phyloP scores from a whole-genome alignment of 2,329 filamentous ascomycete species.

The Thermothelomyces thermophilus region DNA sequence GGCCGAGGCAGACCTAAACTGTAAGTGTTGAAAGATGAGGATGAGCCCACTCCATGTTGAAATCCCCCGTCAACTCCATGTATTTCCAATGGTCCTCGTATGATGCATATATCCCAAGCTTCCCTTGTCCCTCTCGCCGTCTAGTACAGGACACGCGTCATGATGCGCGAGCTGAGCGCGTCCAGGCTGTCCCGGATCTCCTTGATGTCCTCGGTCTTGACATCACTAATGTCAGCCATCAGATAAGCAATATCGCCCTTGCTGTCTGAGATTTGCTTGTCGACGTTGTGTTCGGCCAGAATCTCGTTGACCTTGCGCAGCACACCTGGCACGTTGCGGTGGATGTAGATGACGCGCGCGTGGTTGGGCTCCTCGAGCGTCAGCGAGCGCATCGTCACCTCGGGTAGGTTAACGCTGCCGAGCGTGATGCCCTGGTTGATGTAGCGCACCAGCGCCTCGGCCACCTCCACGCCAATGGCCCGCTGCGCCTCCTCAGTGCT shows the following conservation, averaged over 20 bases:
- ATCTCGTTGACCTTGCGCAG: constrained; percentile 93
- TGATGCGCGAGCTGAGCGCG: constrained; percentile 54
- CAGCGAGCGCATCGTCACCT: constrained; percentile 81
- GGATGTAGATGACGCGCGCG: constrained; percentile 90
- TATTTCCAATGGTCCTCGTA: constrained; percentile 2
- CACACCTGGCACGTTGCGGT: constrained; percentile 93
- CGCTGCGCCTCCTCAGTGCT: constrained; percentile 97
- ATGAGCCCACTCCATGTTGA: constrained; percentile 18
- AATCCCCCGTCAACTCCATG: constrained; percentile 10
- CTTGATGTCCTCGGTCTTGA: constrained; percentile 74
- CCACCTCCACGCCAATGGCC: constrained; percentile 91
- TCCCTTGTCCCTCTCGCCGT: neutral
- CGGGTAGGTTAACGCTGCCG: constrained; percentile 94
- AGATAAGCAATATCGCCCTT: constrained; percentile 91
- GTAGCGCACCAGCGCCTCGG: constrained; percentile 80
- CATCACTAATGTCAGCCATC: constrained; percentile 93
- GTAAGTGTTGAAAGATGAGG: constrained; percentile 6
- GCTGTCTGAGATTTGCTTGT: constrained; percentile 97
- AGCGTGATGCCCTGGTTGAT: constrained; percentile 92
- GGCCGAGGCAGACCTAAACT: neutral
- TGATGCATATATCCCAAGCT: neutral
- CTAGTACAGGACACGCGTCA: constrained; percentile 36
- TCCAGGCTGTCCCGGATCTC: constrained; percentile 80
- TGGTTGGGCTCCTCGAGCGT: constrained; percentile 85
- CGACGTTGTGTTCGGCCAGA: constrained; percentile 90